Evolutionary conservation across 2,329 filamentous ascomycete genomes (phyloP).

Genomic region (Ophiostoma himal-ulmi): DNA sequence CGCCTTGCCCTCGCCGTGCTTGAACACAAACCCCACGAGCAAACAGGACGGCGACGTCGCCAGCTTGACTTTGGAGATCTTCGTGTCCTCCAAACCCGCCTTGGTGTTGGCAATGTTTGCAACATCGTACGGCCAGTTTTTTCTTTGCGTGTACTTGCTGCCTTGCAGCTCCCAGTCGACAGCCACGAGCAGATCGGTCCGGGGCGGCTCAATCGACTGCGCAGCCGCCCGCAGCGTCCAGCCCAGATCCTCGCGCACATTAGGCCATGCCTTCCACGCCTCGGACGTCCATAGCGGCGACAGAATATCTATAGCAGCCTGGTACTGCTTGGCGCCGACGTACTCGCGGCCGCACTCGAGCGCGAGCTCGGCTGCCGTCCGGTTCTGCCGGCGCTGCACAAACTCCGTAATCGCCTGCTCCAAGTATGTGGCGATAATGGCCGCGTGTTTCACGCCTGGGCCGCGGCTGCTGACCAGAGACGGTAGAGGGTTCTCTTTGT

Average conservation of each 20-base stretch:
- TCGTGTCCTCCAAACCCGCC: conserved; percentile 41
- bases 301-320: conserved; percentile 49
- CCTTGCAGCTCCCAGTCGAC: conserved; percentile 62
- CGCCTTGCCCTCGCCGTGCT: conserved; percentile 53
- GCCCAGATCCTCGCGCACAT: conserved; percentile 53
- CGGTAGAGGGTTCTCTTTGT: conserved; percentile 51
- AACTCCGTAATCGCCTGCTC: conserved; percentile 50
- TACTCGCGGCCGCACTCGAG: conserved; percentile 54
- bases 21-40: conserved; percentile 48
- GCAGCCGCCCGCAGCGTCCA: conserved; percentile 58
- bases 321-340: conserved; percentile 46
- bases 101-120: conserved; percentile 45
- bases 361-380: conserved; percentile 50
- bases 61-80: conserved; percentile 27
- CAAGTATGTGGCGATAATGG: conserved; percentile 50
- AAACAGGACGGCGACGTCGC: conserved; percentile 30
- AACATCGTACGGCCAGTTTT: conserved; percentile 58
- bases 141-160: conserved; percentile 48
- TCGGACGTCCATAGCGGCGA: conserved; percentile 46
- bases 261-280: conserved; percentile 52
- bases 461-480: neutral
- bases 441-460: conserved; percentile 48
- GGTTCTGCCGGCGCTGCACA: conserved; percentile 46
- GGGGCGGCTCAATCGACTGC: conserved; percentile 38
- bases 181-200: conserved; percentile 52